Percentiles rank a stretch among this genome's conserved stretches.
Evolutionary conservation across 164 flowering plant genomes (phyloP).

Genomic region (Liriodendron chinense): DNA sequence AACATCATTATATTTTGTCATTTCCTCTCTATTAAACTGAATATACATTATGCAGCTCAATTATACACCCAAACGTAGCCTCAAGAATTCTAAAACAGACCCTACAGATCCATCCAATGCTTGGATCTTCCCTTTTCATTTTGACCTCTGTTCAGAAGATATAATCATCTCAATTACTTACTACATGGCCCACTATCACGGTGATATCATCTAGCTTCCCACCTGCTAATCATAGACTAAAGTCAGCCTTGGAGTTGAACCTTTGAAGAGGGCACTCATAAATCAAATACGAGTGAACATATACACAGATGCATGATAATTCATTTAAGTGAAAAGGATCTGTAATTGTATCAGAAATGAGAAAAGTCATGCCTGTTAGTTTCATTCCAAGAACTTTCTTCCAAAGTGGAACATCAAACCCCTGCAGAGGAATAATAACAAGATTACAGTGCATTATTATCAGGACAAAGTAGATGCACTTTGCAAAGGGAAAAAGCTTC

Average conservation of each 20-base stretch:
- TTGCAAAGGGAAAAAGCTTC: too few relatives aligned
- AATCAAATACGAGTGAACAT: too few relatives aligned
- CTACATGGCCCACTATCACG: slow-evolving; percentile 66
- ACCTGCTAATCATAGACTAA: slow-evolving; percentile 36
- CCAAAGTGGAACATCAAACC: slow-evolving; percentile 74
- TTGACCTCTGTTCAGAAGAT: neutral
- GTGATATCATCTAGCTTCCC: slow-evolving; percentile 89
- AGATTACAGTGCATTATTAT: too few relatives aligned
- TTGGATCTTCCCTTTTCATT: neutral
- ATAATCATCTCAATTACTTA: slow-evolving; percentile 27
- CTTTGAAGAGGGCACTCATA: too few relatives aligned
- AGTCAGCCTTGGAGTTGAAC: too few relatives aligned
- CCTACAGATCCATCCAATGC: neutral
- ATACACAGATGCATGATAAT: too few relatives aligned
- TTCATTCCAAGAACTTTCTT: slow-evolving; percentile 79
- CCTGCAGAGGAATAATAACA: slow-evolving; percentile 35
- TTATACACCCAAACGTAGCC: neutral
- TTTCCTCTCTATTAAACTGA: neutral
- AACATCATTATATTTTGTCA: neutral
- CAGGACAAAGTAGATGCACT: too few relatives aligned
- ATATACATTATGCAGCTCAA: too few relatives aligned
- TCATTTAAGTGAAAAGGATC: neutral
- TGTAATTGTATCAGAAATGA: too few relatives aligned
- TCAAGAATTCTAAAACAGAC: neutral
- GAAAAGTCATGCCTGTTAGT: slow-evolving; percentile 52